Evolutionary conservation across 805 yeast genomes (phyloP).

Genomic region (Tetrapisispora iriomotensis): DNA sequence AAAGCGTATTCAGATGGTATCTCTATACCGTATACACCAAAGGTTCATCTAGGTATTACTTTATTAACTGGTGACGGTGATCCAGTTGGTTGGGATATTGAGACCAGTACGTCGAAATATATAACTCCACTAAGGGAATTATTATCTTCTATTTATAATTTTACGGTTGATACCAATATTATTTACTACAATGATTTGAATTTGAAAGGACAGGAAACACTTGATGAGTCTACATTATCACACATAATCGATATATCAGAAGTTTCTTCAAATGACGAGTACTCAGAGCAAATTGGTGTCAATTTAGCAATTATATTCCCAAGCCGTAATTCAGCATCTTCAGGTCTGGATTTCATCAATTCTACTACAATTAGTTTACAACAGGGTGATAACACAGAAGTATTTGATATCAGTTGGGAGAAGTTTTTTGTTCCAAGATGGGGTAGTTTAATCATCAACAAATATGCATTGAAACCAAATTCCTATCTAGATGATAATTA

Average conservation of each 20-base stretch:
- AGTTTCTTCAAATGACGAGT: conserved; percentile 43
- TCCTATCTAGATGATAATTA: conserved; percentile 33
- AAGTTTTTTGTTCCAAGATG: conserved; percentile 75
- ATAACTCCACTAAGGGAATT: conserved; percentile 48
- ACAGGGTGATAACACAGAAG: background rate
- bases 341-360: conserved; percentile 35
- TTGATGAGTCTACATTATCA: conserved; percentile 40
- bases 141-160: conserved; percentile 49
- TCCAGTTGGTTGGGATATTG: conserved; percentile 68
- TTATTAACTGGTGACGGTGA: conserved; percentile 61
- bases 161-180: conserved; percentile 71
- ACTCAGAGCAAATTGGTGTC: conserved; percentile 52
- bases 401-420: conserved; percentile 11
- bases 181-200: conserved; percentile 45
- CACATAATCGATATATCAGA: conserved; percentile 79
- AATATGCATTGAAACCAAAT: conserved; percentile 18
- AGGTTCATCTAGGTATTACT: conserved; percentile 64
- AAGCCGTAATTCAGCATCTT: conserved; percentile 15
- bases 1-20: background rate
- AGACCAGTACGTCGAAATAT: conserved; percentile 35
- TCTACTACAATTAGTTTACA: background rate
- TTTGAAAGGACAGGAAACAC: conserved; percentile 21
- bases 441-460: conserved; percentile 52
- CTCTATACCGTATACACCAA: conserved; percentile 38
- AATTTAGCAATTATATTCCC: conserved; percentile 51